Evolutionary conservation across 2,329 filamentous ascomycete species (phyloP), one percentile per base, ranked within the genome.

Genomic region (Stemphylium lycopersici): DNA sequence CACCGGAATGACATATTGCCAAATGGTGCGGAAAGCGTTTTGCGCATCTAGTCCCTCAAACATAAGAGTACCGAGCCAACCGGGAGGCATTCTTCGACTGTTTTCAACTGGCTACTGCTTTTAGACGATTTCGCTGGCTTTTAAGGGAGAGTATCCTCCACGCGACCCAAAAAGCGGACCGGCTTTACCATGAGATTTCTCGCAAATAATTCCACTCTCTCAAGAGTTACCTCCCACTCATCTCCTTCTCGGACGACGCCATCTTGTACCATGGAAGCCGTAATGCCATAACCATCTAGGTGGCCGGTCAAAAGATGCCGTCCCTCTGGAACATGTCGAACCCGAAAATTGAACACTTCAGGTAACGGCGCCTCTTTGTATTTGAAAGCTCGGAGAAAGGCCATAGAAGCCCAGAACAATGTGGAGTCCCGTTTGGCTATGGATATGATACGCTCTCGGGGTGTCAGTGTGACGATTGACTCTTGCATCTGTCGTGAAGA

Each of bases 381-480:
- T 63, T 84, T 79, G 63, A 82, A 80, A 12, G 83, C 84, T 38
- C 85, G 83, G 72, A 83, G 82, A 34, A 87, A 74, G 2, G 85
- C 79, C 67, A 82, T 78, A 12, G 75, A 67, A 2, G 74, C 67
- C 85, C 85, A 88, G 63, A 80, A 80, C 6, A 59, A 72, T 57
- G 57, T 69, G 43, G 63, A 77, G 67, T 61, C 65, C 46, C 4
- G 48, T 52, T 75, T 75, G 12, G 74, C 66, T n/a, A 52, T 61
- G 12, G 71, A 70, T 20, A 83, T 79, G n/a, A 79, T 75, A 49
- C 56, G 69, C 65, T 77, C 79, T 66, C 71, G 78, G 39, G 78
- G 76, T 56, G 78, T 69, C 48, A 80, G 61, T 59, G 76, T 77
- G 20, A 73, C 61, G 52, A 86, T 80, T 32, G 82, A 78, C 10